Evolutionary conservation across 1,139 yeast species (phyloP).

Genomic region (Hemisphaericaspora xylofermentans): DNA sequence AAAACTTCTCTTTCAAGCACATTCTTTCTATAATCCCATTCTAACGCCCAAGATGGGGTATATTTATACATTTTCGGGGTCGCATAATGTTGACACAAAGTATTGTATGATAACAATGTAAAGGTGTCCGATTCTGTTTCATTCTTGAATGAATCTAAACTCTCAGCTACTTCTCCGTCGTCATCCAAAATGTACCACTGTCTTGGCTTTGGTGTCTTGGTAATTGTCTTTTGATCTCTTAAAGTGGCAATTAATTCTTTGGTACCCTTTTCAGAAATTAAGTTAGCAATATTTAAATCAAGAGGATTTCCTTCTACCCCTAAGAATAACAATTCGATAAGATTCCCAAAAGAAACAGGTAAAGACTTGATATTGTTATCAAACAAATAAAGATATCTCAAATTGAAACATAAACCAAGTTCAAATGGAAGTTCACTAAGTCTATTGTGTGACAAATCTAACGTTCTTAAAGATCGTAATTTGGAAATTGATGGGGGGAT

Average conservation of each 20-base stretch:
- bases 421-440: conserved; percentile 74
- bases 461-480: conserved; percentile 71
- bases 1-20: conserved; percentile 71
- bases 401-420: conserved; percentile 76
- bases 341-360: conserved; percentile 84
- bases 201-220: conserved; percentile 67
- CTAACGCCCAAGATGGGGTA: conserved; percentile 96
- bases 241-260: conserved; percentile 75
- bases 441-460: conserved; percentile 81
- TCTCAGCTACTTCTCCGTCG: conserved; percentile 63
- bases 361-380: conserved; percentile 76
- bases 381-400: conserved; percentile 81
- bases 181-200: conserved; percentile 79
- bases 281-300: conserved; percentile 60
- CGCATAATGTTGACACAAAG: conserved; percentile 94
- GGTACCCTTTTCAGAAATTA: conserved; percentile 81
- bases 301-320: conserved; percentile 95
- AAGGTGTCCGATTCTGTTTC: conserved; percentile 41
- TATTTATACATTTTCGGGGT: conserved; percentile 89
- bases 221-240: conserved; percentile 77
- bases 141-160: conserved; percentile 32
- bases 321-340: conserved; percentile 79
- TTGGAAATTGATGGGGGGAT: conserved; percentile 72
- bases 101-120: conserved; percentile 83
- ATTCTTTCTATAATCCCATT: conserved; percentile 89